Conservation (phyloP, 306 rosid genomes). For the Boehmeria nivea region DNA sequence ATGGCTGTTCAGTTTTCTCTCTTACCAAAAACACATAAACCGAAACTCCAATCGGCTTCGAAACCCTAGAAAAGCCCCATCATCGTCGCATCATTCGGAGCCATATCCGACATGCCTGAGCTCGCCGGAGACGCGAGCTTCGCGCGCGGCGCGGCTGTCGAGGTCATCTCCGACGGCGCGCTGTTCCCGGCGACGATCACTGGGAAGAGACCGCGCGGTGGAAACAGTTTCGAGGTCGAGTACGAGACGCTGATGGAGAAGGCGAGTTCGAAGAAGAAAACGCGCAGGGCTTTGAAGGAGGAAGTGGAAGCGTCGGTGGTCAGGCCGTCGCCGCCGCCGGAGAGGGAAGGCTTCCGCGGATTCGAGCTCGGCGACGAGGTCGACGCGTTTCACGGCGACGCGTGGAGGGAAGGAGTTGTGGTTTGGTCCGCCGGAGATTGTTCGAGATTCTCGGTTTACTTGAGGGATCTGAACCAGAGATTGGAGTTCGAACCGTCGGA, state of each 20-base stretch:
- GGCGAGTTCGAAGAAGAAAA: background rate
- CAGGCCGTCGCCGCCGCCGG: conserved; percentile 25
- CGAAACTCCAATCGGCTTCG: too few relatives aligned
- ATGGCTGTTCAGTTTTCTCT: too few relatives aligned
- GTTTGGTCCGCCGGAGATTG: background rate
- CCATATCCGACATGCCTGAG: too few relatives aligned
- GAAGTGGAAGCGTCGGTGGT: conserved; percentile 11
- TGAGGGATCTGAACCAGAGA: conserved; percentile 6
- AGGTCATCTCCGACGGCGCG: conserved; percentile 24
- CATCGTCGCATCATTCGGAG: too few relatives aligned
- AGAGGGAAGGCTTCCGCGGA: background rate
- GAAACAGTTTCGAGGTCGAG: conserved; percentile 13
- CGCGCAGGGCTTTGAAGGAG: background rate
- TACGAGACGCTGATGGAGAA: conserved; percentile 2
- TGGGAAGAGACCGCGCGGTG: background rate
- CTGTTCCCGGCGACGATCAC: conserved; percentile 29
- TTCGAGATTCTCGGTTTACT: conserved; percentile 14
- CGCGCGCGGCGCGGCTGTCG: conserved; percentile 22
- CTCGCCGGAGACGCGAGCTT: conserved; percentile 4
- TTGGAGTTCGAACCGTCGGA: conserved; percentile 11
- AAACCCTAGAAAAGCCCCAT: too few relatives aligned
- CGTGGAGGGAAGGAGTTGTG: conserved; percentile 40
- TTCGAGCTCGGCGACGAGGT: conserved; percentile 26
- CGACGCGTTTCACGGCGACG: conserved; percentile 24
- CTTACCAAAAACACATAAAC: too few relatives aligned